Base-by-base conservation (phyloP, 2,329 filamentous ascomycete species). In the Hortaea sp. region DNA sequence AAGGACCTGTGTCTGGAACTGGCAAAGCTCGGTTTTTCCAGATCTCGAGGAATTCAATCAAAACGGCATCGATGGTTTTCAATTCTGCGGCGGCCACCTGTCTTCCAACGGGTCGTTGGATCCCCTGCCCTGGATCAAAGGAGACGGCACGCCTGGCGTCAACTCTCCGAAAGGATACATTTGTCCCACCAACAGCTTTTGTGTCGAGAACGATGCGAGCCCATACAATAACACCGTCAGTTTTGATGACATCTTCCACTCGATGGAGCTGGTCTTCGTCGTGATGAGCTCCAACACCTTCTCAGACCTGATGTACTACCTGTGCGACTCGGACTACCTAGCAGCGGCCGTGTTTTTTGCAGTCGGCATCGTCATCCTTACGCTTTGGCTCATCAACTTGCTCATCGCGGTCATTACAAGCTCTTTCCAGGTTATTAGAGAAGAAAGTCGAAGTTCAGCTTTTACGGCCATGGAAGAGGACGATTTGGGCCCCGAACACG, bases 241-340 rank as follows among this genome's bases (percentile, higher is more conserved):
- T 63, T 98, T 97, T 61, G 92, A 98, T 70, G 90, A 97, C 62
- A 94, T 98, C 37, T 69, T 87, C 29, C 82, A 97, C 53, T 95
- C 89, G 0, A 69, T 97, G 44, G 88, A 98, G 67, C 73, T 97
- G 48, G 89, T 98, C 2, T 98, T 98, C 61, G 88, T 98, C 43
- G 84, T 98, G 61, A 98, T 98, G 87, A 95, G 88, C 58, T 90
- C 88, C 42, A 98, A 98, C 63, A 98, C 92, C 0, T 98, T 94
- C 66, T 85, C 88, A 1, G 88, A 97, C 65, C 70, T 97, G 44
- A 88, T 98, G 73, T 98, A 98, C 66, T 85, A 88, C 57, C 88
- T 90, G 4, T 88, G 85, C 44, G 81, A 94, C 59, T 94, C 87
- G 28, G 92, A 98, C 63, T 97, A 94, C 58, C 76, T 94, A 5